phyloP scores from a whole-genome alignment of 2,329 filamentous ascomycete genomes.

The Drechslera avenae region DNA sequence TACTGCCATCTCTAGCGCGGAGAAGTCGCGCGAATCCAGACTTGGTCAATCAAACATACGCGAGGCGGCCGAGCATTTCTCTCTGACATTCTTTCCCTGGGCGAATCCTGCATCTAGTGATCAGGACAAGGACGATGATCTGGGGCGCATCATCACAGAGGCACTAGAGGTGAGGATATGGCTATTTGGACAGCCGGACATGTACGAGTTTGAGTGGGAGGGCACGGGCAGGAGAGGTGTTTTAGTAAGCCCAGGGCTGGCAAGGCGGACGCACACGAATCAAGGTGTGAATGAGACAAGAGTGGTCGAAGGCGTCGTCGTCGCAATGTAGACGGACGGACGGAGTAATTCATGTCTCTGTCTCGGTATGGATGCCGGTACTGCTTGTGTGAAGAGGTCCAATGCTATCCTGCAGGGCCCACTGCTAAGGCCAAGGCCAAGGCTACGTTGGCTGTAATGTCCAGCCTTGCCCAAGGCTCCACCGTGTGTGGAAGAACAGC shows the following conservation, averaged over 20 bases:
- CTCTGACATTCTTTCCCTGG: conserved; percentile 45
- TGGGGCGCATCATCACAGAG: conserved; percentile 31
- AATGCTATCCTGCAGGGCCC: too few species aligned
- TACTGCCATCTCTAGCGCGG: conserved; percentile 10
- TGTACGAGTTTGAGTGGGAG: conserved; percentile 39
- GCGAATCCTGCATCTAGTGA: conserved; percentile 35
- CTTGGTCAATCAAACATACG: conserved; percentile 27
- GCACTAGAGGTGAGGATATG: conserved; percentile 36
- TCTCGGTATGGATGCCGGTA: too few species aligned
- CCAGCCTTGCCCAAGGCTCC: background rate
- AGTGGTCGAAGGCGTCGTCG: conserved; percentile 17
- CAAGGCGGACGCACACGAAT: conserved; percentile 13
- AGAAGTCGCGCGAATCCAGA: conserved; percentile 6
- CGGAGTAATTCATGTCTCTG: background rate
- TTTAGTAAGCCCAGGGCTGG: conserved; percentile 30
- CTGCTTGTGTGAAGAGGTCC: too few species aligned
- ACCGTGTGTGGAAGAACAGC: background rate
- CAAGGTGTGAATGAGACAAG: conserved; percentile 1
- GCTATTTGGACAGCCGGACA: conserved; percentile 34
- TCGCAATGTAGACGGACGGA: conserved; percentile 5
- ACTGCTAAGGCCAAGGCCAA: background rate
- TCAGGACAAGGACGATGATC: conserved; percentile 37
- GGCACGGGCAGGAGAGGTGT: conserved; percentile 27
- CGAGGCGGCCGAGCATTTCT: conserved; percentile 44
- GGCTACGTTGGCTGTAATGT: conserved; percentile 7